phyloP scores from a whole-genome alignment of 2,329 filamentous ascomycete species.

The Ilyonectria sp. region DNA sequence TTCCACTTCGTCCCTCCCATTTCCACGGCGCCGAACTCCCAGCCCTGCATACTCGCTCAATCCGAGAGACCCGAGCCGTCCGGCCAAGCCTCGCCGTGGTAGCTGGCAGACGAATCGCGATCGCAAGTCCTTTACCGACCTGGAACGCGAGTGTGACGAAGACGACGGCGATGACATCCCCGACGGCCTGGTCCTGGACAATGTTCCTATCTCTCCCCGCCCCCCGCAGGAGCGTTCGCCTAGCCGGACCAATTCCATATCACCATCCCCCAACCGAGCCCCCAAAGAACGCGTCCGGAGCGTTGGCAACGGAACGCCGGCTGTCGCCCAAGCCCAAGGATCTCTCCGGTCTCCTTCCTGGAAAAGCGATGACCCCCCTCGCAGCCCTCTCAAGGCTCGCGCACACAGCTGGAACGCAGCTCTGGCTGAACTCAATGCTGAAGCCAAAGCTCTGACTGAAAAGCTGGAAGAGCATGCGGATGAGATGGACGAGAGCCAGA shows the following conservation, averaged over 20 bases:
- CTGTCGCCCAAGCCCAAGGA: constrained; percentile 71
- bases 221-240: constrained; percentile 69
- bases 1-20: constrained; percentile 57
- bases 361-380: constrained; percentile 62
- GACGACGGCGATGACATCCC: constrained; percentile 85
- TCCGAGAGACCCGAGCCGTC: constrained; percentile 59
- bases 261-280: constrained; percentile 67
- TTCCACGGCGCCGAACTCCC: constrained; percentile 62
- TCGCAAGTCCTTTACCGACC: constrained; percentile 77
- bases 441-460: constrained; percentile 82
- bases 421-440: constrained; percentile 77
- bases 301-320: constrained; percentile 75
- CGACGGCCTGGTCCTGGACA: constrained; percentile 84
- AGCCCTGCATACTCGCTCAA: constrained; percentile 65
- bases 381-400: constrained; percentile 65
- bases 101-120: constrained; percentile 80
- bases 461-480: constrained; percentile 86
- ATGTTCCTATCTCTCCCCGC: constrained; percentile 85
- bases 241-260: constrained; percentile 68
- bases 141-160: constrained; percentile 83
- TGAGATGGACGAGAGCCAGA: constrained; percentile 63
- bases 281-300: constrained; percentile 68
- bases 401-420: constrained; percentile 84
- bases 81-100: constrained; percentile 66
- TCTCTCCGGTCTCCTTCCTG: constrained; percentile 71